phyloP scores from a whole-genome alignment of 306 rosid species.

The Citrullus amarus region DNA sequence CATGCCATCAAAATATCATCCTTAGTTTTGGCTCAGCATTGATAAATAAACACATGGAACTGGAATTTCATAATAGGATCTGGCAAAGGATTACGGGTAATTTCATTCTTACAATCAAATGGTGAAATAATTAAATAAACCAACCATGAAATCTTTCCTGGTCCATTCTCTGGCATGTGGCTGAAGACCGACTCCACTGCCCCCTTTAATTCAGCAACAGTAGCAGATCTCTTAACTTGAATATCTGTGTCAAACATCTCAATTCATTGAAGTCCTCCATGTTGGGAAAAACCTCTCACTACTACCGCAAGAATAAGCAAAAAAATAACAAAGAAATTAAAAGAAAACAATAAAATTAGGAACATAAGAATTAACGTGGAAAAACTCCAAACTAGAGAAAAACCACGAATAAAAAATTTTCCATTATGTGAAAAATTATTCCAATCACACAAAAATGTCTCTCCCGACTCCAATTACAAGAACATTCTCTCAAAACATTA shows the following conservation, averaged over 20 bases:
- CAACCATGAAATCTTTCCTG: conserved; percentile 74
- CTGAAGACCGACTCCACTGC: conserved; percentile 60
- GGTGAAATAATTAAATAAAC: conserved; percentile 3
- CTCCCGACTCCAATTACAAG: too few species aligned
- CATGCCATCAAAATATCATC: not conserved
- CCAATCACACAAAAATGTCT: too few species aligned
- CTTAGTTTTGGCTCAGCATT: not conserved
- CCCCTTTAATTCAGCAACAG: conserved; percentile 48
- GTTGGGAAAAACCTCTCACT: too few species aligned
- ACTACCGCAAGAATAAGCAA: too few species aligned
- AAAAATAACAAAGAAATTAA: too few species aligned
- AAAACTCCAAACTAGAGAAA: too few species aligned
- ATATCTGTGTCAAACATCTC: conserved; percentile 37
- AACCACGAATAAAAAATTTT: too few species aligned
- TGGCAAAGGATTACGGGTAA: not conserved
- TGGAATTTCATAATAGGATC: not conserved
- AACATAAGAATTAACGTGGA: too few species aligned
- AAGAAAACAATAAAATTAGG: too few species aligned
- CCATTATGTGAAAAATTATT: too few species aligned
- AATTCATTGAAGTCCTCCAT: conserved; percentile 2
- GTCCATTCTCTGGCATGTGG: conserved; percentile 63
- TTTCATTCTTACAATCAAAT: not conserved
- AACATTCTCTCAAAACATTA: too few species aligned
- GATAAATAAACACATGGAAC: not conserved
- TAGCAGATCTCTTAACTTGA: conserved; percentile 50